These are phyloP conservation scores for Chaetomium olivaceum DNA, from an alignment of 2,329 filamentous ascomycete species.

Conservation along the genomic window DNA sequence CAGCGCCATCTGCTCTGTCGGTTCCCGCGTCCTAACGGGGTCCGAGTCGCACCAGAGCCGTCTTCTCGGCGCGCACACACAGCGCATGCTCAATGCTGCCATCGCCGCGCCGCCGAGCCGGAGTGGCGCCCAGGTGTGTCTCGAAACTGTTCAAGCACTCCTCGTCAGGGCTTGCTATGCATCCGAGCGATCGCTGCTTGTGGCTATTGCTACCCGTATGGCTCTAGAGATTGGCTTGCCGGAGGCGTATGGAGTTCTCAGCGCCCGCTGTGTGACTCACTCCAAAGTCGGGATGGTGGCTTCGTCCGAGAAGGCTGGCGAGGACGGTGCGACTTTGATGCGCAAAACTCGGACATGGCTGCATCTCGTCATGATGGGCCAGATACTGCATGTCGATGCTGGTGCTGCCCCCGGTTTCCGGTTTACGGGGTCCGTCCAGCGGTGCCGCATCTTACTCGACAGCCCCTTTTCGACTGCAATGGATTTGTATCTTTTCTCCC, in stretches of 20 bases:
- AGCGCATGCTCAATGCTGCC: constrained; percentile 9
- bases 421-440: background rate
- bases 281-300: too few relatives aligned
- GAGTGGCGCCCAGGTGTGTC: background rate
- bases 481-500: constrained; percentile 7
- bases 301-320: background rate
- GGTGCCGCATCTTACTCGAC: constrained; percentile 10
- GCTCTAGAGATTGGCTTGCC: constrained; percentile 8
- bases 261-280: background rate
- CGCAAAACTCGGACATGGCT: constrained; percentile 15
- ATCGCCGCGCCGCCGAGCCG: constrained; percentile 6
- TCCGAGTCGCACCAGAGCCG: constrained; percentile 12
- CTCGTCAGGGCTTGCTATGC: constrained; percentile 10
- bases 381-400: constrained; percentile 13
- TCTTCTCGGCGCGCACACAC: background rate
- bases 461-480: constrained; percentile 1
- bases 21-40: constrained; percentile 4
- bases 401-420: constrained; percentile 9
- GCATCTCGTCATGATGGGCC: constrained; percentile 14
- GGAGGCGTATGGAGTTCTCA: constrained; percentile 7
- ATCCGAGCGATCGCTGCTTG: constrained; percentile 4
- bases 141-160: constrained; percentile 11
- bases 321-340: constrained; percentile 1
- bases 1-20: constrained; percentile 7
- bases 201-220: constrained; percentile 10